Percentiles rank a stretch among this genome's conserved stretches.
Conservation (phyloP, 2,329 filamentous ascomycete genomes). For the Karstenula rhodostoma region DNA sequence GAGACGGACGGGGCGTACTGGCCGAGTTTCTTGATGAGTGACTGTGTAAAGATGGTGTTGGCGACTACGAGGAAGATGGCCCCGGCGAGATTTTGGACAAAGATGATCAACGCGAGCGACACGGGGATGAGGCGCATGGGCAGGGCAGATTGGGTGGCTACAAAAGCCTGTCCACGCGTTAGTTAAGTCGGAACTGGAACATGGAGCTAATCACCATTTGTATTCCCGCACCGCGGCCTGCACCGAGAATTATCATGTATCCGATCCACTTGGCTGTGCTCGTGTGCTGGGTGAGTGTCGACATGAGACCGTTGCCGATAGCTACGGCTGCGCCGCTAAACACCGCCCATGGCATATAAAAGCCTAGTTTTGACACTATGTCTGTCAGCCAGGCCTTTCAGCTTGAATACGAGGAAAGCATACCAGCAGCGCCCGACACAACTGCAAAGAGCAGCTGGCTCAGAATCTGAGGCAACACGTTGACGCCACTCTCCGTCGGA, state of each 20-base stretch:
- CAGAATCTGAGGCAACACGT: conserved; percentile 49
- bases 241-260: conserved; percentile 37
- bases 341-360: conserved; percentile 42
- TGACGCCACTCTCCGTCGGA: conserved; percentile 50
- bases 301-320: conserved; percentile 52
- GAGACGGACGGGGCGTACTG: conserved; percentile 36
- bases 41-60: conserved; percentile 38
- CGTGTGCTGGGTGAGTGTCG: conserved; percentile 48
- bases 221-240: conserved; percentile 33
- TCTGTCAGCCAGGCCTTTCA: conserved; percentile 11
- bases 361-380: conserved; percentile 30
- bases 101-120: conserved; percentile 44
- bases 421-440: conserved; percentile 29
- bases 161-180: conserved; percentile 24
- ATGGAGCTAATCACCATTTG: conserved; percentile 29
- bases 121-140: conserved; percentile 36
- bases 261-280: conserved; percentile 39
- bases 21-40: conserved; percentile 22
- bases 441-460: conserved; percentile 31
- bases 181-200: not conserved
- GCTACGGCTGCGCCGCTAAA: conserved; percentile 41
- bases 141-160: conserved; percentile 46
- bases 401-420: not conserved
- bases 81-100: conserved; percentile 47
- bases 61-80: conserved; percentile 42